A percentile compares a stretch with the other conserved stretches of the same genome.
Conservation (phyloP, 345 rosid genomes). For the Gossypium anomalum region DNA sequence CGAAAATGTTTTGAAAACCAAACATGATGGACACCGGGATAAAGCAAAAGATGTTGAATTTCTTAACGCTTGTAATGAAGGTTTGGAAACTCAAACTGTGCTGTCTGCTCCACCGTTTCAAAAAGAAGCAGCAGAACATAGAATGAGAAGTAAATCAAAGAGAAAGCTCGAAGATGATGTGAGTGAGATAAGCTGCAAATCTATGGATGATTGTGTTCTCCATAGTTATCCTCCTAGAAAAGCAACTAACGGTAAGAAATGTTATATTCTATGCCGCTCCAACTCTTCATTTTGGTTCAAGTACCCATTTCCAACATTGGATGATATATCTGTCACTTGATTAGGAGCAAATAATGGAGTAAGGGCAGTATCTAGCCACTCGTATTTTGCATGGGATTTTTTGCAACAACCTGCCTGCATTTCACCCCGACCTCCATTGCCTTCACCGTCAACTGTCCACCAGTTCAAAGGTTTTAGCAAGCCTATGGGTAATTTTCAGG, state of each 20-base stretch:
- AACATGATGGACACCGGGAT: not conserved
- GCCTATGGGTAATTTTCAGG: slow-evolving; percentile 10
- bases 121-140: not conserved
- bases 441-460: not conserved
- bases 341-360: not conserved
- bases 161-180: not conserved
- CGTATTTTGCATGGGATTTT: slow-evolving; percentile 6
- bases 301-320: not conserved
- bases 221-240: not conserved
- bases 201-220: slow-evolving; percentile 10
- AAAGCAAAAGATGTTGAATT: slow-evolving; percentile 1
- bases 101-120: slow-evolving; percentile 1
- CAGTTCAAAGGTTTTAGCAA: slow-evolving; percentile 5
- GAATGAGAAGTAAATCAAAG: slow-evolving; percentile 4
- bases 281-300: not conserved
- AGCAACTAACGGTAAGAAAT: not conserved
- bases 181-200: slow-evolving; percentile 4
- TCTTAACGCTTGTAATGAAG: not conserved
- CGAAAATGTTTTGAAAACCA: not conserved
- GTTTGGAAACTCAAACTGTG: slow-evolving; percentile 9
- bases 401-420: not conserved
- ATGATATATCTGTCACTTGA: not conserved
- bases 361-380: slow-evolving; percentile 9
- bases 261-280: too few species aligned
- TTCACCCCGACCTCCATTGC: slow-evolving; percentile 7